A percentile compares a stretch with the other conserved stretches of the same genome.
Conservation (phyloP, 768 basidiomycete species). For the Lactifluus hygrophoroides region DNA sequence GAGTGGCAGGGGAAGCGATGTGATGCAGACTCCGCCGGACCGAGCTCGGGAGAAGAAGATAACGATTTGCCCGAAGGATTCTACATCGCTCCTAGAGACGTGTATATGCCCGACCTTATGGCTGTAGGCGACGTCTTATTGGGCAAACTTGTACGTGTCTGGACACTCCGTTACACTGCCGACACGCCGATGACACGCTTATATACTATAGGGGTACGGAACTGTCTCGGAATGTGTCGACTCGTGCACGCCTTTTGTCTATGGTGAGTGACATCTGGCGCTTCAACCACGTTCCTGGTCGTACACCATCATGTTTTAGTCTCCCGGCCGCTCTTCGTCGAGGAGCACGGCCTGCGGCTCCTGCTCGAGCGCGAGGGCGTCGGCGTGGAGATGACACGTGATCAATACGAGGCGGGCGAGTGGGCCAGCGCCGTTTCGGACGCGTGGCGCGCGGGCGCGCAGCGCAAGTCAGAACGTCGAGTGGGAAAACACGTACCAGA, state of each 20-base stretch:
- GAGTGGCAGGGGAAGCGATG: constrained; percentile 32
- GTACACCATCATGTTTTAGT: constrained; percentile 32
- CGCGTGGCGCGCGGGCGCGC: constrained; percentile 46
- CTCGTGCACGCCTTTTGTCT: constrained; percentile 68
- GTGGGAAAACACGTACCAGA: constrained; percentile 35
- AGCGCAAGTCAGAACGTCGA: constrained; percentile 40
- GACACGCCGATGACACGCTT: background rate
- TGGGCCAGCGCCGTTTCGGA: constrained; percentile 54
- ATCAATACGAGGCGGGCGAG: constrained; percentile 61
- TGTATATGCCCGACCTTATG: constrained; percentile 79
- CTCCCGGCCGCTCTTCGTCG: constrained; percentile 70
- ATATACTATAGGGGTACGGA: constrained; percentile 71
- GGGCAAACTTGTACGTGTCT: constrained; percentile 59
- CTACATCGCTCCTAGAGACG: constrained; percentile 65
- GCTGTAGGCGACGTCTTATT: constrained; percentile 66
- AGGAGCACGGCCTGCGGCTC: constrained; percentile 67
- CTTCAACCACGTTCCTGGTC: background rate
- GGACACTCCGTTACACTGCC: background rate
- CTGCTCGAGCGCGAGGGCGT: constrained; percentile 56
- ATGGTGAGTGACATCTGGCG: constrained; percentile 36
- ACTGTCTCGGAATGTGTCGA: constrained; percentile 76
- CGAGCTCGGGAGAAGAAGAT: constrained; percentile 25
- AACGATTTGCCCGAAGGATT: constrained; percentile 54
- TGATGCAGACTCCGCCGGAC: constrained; percentile 14
- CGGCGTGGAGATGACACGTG: constrained; percentile 58